Evolutionary conservation across 2,329 filamentous ascomycete genomes (phyloP), one percentile per base, ranked within the genome.

Genomic region (Aspergillus pseudonomiae): DNA sequence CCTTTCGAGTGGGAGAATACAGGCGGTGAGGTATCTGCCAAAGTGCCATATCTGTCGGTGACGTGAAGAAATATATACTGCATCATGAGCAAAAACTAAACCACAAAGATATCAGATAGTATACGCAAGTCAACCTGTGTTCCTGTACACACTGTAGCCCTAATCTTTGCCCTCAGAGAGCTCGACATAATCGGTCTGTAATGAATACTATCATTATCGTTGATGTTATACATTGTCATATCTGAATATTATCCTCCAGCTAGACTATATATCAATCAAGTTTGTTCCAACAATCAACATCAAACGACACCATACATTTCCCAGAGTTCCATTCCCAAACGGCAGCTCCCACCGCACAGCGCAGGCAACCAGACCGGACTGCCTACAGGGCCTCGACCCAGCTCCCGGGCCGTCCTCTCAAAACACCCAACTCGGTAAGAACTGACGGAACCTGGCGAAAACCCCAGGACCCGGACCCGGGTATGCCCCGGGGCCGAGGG

Each of bases 391-490:
- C 48, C 54, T 36, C 45, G 24, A 41, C 54, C 62, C 43, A 41
- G 36, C 36, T 41, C 24, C 45, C 21, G 2, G 43, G 58, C 62
- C 53, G 60, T 62, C 43, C 60, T 63, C 59, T 72, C 61, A 60
- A 64, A 67, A 68, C 64, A 70, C 39, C 64, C 65, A 57, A 63
- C 34, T 50, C 60, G 61, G 39, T 30, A 66, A 19, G 65, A 65
- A 61, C 58, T 46, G 61, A 61, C 63, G 63, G n/a, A 66, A 57
- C 34, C 63, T 65, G 34, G 69, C 67, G 16, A 68, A 63, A 41
- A 56, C 61, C 58, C 71, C 70, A 62, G 69, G 70, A 57, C 68
- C 70, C 19, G 68, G 65, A 45, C 63, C 69, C 14, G 63, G 66
- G 43, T 63, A 65, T 32, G 64, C 70, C 65, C 66, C 62, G 36